Base-by-base conservation (phyloP, 345 rosid species). In the Eucalyptus erythrocorys region DNA sequence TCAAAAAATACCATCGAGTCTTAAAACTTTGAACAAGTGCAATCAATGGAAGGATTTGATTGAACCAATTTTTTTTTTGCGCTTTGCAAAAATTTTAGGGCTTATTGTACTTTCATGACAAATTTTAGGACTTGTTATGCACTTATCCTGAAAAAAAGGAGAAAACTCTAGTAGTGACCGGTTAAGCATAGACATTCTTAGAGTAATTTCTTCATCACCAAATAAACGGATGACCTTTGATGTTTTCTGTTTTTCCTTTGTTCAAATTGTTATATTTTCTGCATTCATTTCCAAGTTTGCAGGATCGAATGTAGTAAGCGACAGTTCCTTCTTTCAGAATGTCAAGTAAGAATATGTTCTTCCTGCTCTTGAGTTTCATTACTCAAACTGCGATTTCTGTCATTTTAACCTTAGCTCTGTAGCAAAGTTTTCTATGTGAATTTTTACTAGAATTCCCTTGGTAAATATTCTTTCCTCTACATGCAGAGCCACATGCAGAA, bases 291-390 rank as follows among this genome's bases (percentile, higher is more conserved):
- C 92, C 90, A 87, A 93, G 92, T 86, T 94, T 94, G 97, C 96
- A 95, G 97, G 97, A 87, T 84, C 92, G 66, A 91, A 90, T 90
- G 87, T 92, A 89, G 91, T 94, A 92, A 92, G 91, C 93, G 88
- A 92, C 92, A 86, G 93, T 93, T 92, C 90, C 93, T 79, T 91
- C 94, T 90, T 89, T 93, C 94, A 90, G 91, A 86, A 88, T 86
- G 88, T 91, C 96, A 94, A 92, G 96, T 95, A 94, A 94, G 96
- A 92, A 89, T 88, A 84, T 66, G 91, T 90, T 92, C 87, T 87
- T 85, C 91, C 89, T 81, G n/a, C 89, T 87, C 90, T 43, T 22
- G 50, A 76, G 47, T 76, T 76, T 76, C 84, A 76, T 76, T 76
- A 76, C 84, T 76, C 26, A 11, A 76, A 76, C 47, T 87, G 88